phyloP scores from a whole-genome alignment of 176 grass and related monocot species.

The Alopecurus myosuroides region DNA sequence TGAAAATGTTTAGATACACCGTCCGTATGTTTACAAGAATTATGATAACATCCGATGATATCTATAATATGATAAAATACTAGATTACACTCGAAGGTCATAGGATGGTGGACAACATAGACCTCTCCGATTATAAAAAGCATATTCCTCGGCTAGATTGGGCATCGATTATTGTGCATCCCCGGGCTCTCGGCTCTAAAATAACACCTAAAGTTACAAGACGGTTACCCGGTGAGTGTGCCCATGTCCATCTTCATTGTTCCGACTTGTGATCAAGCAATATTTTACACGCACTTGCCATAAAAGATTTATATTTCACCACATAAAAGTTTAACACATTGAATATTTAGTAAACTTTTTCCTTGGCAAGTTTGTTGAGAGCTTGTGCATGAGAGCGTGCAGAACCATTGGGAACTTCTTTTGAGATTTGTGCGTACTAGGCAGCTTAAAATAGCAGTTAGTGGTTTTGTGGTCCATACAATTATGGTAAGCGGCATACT shows the following conservation, averaged over 20 bases:
- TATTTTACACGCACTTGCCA: neutral
- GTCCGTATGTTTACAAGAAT: neutral
- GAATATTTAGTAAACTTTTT: neutral
- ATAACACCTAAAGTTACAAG: neutral
- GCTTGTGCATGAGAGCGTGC: constrained; percentile 10
- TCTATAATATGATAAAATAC: neutral
- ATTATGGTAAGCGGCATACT: constrained; percentile 25
- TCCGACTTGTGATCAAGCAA: neutral
- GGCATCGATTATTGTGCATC: neutral
- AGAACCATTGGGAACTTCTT: constrained; percentile 26
- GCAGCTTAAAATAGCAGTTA: constrained; percentile 25
- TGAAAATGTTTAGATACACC: neutral
- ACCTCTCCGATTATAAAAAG: neutral
- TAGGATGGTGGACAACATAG: neutral
- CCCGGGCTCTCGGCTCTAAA: neutral
- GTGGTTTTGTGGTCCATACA: constrained; percentile 54
- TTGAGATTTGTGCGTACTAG: constrained; percentile 43
- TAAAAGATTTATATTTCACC: neutral
- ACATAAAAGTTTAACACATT: neutral
- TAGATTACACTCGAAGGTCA: neutral
- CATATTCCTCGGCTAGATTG: neutral
- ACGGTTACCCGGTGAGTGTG: neutral
- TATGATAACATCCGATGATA: neutral
- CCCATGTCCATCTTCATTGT: neutral
- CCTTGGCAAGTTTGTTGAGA: neutral